Base-by-base conservation (phyloP, 129 eudicot genomes). In the Pseudognaphalium luteoalbum region DNA sequence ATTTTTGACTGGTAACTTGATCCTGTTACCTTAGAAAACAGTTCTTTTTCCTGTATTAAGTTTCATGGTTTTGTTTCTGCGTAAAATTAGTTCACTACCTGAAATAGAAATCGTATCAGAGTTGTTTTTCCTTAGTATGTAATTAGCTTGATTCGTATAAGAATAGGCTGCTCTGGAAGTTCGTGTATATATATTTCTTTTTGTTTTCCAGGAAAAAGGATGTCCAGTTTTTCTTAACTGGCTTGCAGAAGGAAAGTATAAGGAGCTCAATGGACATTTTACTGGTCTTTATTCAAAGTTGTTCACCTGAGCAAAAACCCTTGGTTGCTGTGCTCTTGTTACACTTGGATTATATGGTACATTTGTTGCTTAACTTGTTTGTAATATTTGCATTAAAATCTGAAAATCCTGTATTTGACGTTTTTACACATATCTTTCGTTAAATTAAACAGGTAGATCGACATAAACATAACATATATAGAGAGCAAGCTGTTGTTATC, bases 301-400 rank as follows among this genome's bases (percentile, higher is more conserved):
- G 88, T 67, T 60, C 81, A 65, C 71, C 71, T 35, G 88, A 82
- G 47, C 61, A 73, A 60, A 83, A 71, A 47, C 90, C 90, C 16
- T 61, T 79, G 56, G 82, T 86, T 66, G 85, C 90, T 7, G 76
- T 79, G 73, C 87, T 88, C 16, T 63, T 88, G 57, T 83, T 88
- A 35, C 80, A 86, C 33, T 58, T 88, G 41, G 82, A 86, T 83
- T 87, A 86, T 77, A 81, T 89, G 90, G 88, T 88, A 88, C 28
- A 19, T 7, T 7, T 57, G 54, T n/a, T 57, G 62, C 28, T n/a
- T 19, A 20, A 57, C 11, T 57, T 57, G 17, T 57, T 7, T 57
- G 29, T 19, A 57, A 8, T 56, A 54, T 56, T 6, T 16, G 22
- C 12, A 20, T 57, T 19, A n/a, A 20, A 2, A 0, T 57, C 29